Percentiles rank a stretch among this genome's conserved stretches.
Conservation (phyloP, 768 basidiomycete genomes). For the Boletus fagicola region DNA sequence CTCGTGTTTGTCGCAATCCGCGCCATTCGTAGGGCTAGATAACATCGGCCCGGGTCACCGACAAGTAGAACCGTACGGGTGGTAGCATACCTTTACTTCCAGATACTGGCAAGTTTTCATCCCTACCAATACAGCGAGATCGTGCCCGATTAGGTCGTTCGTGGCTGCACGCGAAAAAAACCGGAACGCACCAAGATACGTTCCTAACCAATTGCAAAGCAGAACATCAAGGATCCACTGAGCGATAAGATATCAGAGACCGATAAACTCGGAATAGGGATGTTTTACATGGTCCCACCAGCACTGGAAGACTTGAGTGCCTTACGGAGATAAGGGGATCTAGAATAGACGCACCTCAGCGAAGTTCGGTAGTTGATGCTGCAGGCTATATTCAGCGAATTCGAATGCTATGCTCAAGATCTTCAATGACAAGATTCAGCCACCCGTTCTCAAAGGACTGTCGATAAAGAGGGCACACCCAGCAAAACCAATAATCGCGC, state of each 20-base stretch:
- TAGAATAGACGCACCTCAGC: constrained; percentile 58
- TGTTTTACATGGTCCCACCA: constrained; percentile 89
- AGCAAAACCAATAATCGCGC: constrained; percentile 93
- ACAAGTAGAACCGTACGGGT: not conserved
- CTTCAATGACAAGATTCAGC: constrained; percentile 37
- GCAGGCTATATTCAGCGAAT: constrained; percentile 83
- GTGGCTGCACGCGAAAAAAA: constrained; percentile 9
- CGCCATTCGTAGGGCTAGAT: constrained; percentile 81
- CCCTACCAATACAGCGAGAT: constrained; percentile 40
- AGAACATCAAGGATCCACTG: constrained; percentile 88
- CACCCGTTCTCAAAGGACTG: not conserved
- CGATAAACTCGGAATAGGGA: not conserved
- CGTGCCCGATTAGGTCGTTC: constrained; percentile 14
- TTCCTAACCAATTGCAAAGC: constrained; percentile 85
- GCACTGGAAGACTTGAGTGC: constrained; percentile 47
- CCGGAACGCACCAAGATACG: constrained; percentile 61
- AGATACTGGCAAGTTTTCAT: constrained; percentile 88
- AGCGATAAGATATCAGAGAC: constrained; percentile 14
- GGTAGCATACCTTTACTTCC: constrained; percentile 69
- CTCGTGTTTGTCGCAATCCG: constrained; percentile 73
- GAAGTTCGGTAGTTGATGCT: constrained; percentile 87
- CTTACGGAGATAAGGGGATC: constrained; percentile 17
- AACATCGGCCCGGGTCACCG: not conserved
- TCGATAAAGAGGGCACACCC: constrained; percentile 48
- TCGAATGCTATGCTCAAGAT: constrained; percentile 87